Evolutionary conservation across 2,329 filamentous ascomycete species (phyloP), one percentile per base, ranked within the genome.

Genomic region (Aspergillus spinulosporus): DNA sequence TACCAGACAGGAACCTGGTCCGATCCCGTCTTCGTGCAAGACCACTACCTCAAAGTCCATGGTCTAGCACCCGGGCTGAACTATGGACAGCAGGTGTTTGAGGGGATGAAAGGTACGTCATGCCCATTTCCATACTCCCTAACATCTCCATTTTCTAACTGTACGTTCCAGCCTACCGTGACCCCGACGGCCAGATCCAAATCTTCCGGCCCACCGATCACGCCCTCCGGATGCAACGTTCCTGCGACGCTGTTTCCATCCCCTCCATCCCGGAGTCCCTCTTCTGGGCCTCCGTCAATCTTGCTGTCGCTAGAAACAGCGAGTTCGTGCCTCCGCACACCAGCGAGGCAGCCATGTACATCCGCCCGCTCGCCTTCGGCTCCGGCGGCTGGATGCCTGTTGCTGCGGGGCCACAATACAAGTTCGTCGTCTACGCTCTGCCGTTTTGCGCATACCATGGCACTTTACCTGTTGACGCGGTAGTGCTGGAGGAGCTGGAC

Each of bases 401-500:
- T n/a, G 26, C 52, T 6, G 43, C 52, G 1, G 43, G 43, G 26
- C 11, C 28, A 3, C 21, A 46, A 1, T 54, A 48, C 32, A 43
- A 43, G 7, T 56, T 51, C 32, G 36, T 15, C 34, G 39, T 56
- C 1, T 56, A 56, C 28, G 47, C 31, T 5, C 39, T 31, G 28
- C 52, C 52, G 4, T 47, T 40, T 26, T 31, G 31, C 3, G 46
- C 52, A 3, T 54, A 54, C 34, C 52, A 54, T 28, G 52, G 52
- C 7, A 49, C 36, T 1, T n/a, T 15, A 2, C 43, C 52, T 1
- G 31, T 46, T 7, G 42, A 48, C 12, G 52, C 52, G 5, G 14
- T 57, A 2, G 32, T 51, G 21, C 46, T 57, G 11, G 48, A 57
- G n/a, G 42, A 52, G 7, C 45, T 57, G n/a, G 54, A 57, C 49